Percentiles rank a stretch among this genome's conserved stretches.
These are phyloP conservation scores for Leccinellum albellum DNA, from an alignment of 768 basidiomycete genomes.

Conservation along the genomic window DNA sequence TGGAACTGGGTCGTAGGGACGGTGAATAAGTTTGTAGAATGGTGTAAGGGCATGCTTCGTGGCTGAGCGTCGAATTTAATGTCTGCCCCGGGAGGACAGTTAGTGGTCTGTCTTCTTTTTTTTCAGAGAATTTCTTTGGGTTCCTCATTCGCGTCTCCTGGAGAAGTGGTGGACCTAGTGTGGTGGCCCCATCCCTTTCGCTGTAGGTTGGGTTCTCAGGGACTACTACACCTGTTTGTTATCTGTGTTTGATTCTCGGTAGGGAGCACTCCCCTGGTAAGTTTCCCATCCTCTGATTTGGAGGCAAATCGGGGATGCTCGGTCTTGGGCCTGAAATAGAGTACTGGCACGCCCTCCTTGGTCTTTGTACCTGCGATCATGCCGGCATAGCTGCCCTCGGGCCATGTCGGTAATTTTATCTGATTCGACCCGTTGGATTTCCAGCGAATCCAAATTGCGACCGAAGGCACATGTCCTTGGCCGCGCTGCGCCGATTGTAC, in stretches of 20 bases:
- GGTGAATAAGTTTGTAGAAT: constrained; percentile 29
- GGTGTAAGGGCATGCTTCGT: constrained; percentile 25
- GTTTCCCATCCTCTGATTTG: neutral
- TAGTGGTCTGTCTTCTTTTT: neutral
- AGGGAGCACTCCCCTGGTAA: neutral
- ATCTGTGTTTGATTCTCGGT: neutral
- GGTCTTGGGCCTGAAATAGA: neutral
- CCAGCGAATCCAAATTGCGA: neutral
- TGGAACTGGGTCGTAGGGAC: constrained; percentile 51
- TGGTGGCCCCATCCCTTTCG: neutral
- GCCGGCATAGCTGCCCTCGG: too few species aligned
- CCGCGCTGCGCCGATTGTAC: neutral
- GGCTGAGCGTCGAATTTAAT: neutral
- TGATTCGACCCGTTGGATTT: neutral
- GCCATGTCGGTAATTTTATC: neutral
- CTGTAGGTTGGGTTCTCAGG: neutral
- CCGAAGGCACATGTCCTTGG: neutral
- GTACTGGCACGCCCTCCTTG: neutral
- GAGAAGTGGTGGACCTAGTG: neutral
- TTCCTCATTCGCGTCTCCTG: neutral
- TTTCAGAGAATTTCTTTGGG: neutral
- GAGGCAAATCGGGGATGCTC: neutral
- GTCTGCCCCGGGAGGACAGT: neutral
- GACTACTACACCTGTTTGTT: neutral
- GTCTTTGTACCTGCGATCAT: neutral